Conservation (phyloP, 106 monocot species). For the Dendrobium officinale region DNA sequence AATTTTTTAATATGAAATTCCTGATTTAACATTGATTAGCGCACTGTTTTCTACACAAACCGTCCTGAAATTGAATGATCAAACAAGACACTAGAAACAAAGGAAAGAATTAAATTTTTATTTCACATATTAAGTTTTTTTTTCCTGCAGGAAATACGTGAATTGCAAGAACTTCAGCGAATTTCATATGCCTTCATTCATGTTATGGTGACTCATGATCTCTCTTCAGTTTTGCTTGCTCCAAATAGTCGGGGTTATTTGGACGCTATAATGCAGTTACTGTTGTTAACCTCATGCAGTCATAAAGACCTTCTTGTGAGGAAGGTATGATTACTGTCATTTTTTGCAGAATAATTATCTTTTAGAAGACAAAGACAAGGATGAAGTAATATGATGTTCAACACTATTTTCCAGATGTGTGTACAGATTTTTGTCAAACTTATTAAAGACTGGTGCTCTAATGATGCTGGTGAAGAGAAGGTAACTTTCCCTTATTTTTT, state of each 20-base stretch:
- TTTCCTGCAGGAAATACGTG: slow-evolving; percentile 70
- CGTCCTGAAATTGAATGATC: background rate
- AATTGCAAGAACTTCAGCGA: slow-evolving; percentile 81
- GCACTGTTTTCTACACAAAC: background rate
- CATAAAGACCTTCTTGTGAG: slow-evolving; percentile 77
- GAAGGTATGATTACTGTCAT: slow-evolving; percentile 39
- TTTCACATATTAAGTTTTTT: background rate
- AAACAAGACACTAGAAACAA: background rate
- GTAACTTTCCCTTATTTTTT: slow-evolving; percentile 21
- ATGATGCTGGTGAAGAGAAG: slow-evolving; percentile 69
- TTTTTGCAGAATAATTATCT: background rate
- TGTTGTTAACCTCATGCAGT: slow-evolving; percentile 60
- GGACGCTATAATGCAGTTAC: slow-evolving; percentile 62
- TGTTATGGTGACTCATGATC: slow-evolving; percentile 67
- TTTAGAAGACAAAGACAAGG: background rate
- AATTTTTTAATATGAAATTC: background rate
- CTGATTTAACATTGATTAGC: slow-evolving; percentile 2
- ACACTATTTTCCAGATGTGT: slow-evolving; percentile 42
- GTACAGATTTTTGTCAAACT: slow-evolving; percentile 81
- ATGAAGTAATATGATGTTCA: background rate
- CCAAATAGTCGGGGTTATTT: slow-evolving; percentile 56
- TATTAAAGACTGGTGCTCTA: slow-evolving; percentile 78
- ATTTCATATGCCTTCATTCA: slow-evolving; percentile 84
- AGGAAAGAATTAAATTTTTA: background rate
- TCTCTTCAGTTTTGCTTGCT: slow-evolving; percentile 71